Evolutionary conservation across 202 grass and related monocot genomes (phyloP).

Genomic region (Brachypodium distachyon): DNA sequence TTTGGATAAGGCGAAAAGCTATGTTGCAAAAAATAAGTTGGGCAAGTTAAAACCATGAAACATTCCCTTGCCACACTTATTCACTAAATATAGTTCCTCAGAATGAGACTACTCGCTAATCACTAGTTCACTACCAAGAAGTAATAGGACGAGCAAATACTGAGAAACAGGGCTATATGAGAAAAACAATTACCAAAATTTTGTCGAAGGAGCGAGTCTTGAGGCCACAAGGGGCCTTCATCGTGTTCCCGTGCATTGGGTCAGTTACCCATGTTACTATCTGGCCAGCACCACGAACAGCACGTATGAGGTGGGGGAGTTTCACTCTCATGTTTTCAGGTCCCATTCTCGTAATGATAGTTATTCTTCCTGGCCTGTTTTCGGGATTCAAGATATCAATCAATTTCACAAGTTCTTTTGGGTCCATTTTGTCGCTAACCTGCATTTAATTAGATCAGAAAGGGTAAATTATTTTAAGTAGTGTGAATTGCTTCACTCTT

Average conservation of each 20-base stretch:
- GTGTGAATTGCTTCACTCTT: not conserved
- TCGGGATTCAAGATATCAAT: conserved; percentile 78
- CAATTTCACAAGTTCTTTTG: conserved; percentile 60
- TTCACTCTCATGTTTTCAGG: conserved; percentile 94
- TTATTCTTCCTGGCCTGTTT: conserved; percentile 87
- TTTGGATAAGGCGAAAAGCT: not conserved
- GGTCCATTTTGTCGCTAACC: conserved; percentile 93
- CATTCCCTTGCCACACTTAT: too few relatives aligned
- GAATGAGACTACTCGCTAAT: not conserved
- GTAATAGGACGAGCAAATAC: not conserved
- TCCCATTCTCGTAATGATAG: conserved; percentile 69
- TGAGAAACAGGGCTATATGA: not conserved
- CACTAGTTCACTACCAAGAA: too few relatives aligned
- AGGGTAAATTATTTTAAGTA: not conserved
- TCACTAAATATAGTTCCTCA: too few relatives aligned
- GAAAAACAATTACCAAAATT: conserved; percentile 54
- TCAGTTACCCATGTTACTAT: conserved; percentile 89
- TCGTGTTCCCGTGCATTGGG: conserved; percentile 91
- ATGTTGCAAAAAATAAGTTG: not conserved
- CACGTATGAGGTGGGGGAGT: conserved; percentile 73
- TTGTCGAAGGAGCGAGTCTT: conserved; percentile 75
- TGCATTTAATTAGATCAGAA: conserved; percentile 5
- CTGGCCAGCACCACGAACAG: conserved; percentile 67
- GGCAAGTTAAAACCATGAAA: not conserved
- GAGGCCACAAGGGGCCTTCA: conserved; percentile 83